Percentiles rank a stretch among this genome's conserved stretches.
Evolutionary conservation across 495 filamentous ascomycete genomes (phyloP).

Genomic region (Hyaloscypha variabilis): DNA sequence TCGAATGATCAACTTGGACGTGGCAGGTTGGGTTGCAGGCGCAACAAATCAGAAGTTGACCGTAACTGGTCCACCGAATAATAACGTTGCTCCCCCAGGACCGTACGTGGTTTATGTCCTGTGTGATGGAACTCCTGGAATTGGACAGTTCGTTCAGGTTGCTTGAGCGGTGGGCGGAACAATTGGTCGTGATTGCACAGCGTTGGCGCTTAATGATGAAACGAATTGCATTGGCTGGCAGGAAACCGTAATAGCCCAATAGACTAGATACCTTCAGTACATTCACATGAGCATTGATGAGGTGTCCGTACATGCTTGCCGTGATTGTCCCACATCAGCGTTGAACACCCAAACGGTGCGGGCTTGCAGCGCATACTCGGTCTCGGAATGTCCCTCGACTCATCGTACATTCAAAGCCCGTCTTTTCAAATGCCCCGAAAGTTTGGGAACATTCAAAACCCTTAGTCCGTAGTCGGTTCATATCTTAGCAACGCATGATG

Average conservation of each 20-base stretch:
- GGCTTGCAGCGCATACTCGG: too few species aligned
- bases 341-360: too few species aligned
- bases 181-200: not conserved
- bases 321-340: too few species aligned
- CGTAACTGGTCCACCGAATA: slow-evolving; percentile 57
- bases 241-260: not conserved
- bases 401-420: too few species aligned
- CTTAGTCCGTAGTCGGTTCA: too few species aligned
- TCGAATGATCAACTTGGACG: slow-evolving; percentile 59
- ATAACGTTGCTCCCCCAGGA: slow-evolving; percentile 57
- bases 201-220: slow-evolving; percentile 1
- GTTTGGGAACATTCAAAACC: too few species aligned
- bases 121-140: slow-evolving; percentile 59
- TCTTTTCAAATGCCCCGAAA: too few species aligned
- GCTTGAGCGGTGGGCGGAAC: not conserved
- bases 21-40: slow-evolving; percentile 46
- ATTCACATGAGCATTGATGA: not conserved
- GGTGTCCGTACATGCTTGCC: not conserved
- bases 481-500: too few species aligned
- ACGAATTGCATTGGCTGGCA: not conserved
- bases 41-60: slow-evolving; percentile 46
- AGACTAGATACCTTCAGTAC: not conserved
- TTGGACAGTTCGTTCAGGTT: slow-evolving; percentile 53
- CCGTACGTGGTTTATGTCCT: slow-evolving; percentile 66
- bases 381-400: too few species aligned